Conservation (phyloP, 1,284 basidiomycete genomes). For the Ceratobasidium sp. region DNA sequence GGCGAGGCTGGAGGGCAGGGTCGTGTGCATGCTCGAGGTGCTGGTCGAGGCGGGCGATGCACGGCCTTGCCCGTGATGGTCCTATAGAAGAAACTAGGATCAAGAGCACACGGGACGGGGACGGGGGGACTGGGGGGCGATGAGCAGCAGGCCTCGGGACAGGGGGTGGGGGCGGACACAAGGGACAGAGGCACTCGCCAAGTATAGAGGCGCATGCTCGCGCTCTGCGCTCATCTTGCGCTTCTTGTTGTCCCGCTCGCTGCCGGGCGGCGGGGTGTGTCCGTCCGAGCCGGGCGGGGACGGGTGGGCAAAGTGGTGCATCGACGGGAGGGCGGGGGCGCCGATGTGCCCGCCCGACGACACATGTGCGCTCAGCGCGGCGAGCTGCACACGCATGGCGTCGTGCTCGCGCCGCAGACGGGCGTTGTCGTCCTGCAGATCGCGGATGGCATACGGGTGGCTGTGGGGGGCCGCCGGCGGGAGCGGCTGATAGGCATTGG, state of each 20-base stretch:
- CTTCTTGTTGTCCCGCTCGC: conserved; percentile 45
- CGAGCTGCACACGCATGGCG: conserved; percentile 34
- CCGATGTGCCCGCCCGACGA: conserved; percentile 3
- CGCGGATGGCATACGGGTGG: conserved; percentile 64
- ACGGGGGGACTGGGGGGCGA: conserved; percentile 6
- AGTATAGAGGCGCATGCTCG: conserved; percentile 46
- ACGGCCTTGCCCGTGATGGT: conserved; percentile 25
- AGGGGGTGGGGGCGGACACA: conserved; percentile 20
- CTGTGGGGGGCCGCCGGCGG: conserved; percentile 67
- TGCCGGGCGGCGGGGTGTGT: conserved; percentile 47
- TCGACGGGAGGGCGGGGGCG: not conserved
- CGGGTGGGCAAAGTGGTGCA: conserved; percentile 44
- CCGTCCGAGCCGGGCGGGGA: conserved; percentile 40
- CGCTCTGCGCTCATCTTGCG: conserved; percentile 54
- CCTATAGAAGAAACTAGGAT: conserved; percentile 46
- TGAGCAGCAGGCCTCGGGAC: conserved; percentile 6
- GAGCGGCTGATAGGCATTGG: conserved; percentile 64
- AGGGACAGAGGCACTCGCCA: conserved; percentile 49
- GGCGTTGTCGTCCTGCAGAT: conserved; percentile 78
- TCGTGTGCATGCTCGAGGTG: conserved; percentile 22
- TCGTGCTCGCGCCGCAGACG: conserved; percentile 69
- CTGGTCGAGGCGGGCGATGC: conserved; percentile 19
- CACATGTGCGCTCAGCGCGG: conserved; percentile 26
- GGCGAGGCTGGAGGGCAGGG: not conserved
- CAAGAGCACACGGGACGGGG: conserved; percentile 42